These are phyloP conservation scores for Colletotrichum siamense DNA, from an alignment of 2,329 filamentous ascomycete genomes.

Conservation along the genomic window DNA sequence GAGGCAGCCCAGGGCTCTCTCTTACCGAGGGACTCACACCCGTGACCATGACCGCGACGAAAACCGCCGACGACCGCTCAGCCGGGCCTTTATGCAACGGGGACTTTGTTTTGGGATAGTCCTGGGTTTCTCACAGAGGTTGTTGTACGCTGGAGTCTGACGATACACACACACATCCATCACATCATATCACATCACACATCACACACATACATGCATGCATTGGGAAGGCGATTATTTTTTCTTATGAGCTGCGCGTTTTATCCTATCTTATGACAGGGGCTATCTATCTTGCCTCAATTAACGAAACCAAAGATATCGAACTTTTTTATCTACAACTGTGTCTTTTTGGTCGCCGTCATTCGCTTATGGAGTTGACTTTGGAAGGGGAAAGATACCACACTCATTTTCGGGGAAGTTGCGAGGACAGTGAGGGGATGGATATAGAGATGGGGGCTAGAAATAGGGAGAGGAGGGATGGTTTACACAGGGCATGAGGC, in stretches of 20 bases:
- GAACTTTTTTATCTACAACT: background rate
- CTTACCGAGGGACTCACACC: background rate
- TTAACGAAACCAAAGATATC: background rate
- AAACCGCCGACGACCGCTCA: background rate
- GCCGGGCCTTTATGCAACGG: background rate
- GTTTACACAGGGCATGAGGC: background rate
- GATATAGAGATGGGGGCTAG: background rate
- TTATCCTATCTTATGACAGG: background rate
- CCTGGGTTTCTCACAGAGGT: conserved; percentile 16
- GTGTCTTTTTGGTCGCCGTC: background rate
- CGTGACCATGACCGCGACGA: background rate
- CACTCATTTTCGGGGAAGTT: background rate
- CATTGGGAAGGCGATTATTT: conserved; percentile 15
- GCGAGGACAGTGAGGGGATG: no score
- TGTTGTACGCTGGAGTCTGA: conserved; percentile 23
- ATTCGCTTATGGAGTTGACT: background rate
- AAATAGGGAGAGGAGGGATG: background rate
- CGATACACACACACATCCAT: conserved; percentile 23
- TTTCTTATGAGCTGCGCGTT: background rate
- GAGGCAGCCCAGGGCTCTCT: background rate
- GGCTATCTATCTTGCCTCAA: background rate
- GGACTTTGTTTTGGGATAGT: conserved; percentile 14
- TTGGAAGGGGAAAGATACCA: conserved; percentile 6
- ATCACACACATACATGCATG: conserved; percentile 22
- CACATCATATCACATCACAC: conserved; percentile 14